These are phyloP conservation scores for Narthecium ossifragum DNA, from an alignment of 106 monocot species.

Conservation along the genomic window DNA sequence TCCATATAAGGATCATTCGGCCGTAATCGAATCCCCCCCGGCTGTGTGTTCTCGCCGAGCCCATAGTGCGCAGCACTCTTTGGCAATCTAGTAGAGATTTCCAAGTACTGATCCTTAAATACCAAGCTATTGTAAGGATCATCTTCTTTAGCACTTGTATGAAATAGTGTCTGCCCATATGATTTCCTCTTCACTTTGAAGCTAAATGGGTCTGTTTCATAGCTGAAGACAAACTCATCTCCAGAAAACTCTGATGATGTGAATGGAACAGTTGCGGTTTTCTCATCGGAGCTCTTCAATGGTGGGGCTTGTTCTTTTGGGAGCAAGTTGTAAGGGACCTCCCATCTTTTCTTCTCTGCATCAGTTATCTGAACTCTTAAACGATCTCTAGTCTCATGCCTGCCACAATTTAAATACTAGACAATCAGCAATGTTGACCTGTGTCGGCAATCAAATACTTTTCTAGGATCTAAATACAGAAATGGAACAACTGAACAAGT, in stretches of 20 bases:
- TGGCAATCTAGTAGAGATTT: slow-evolving; percentile 69
- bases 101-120: slow-evolving; percentile 96
- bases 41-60: slow-evolving; percentile 94
- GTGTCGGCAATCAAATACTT: no score
- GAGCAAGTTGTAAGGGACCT: slow-evolving; percentile 86
- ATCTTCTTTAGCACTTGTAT: slow-evolving; percentile 29
- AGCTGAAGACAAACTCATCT: slow-evolving; percentile 64
- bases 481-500: no score
- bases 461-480: no score
- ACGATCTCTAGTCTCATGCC: slow-evolving; percentile 64
- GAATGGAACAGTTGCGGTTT: slow-evolving; percentile 9
- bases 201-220: slow-evolving; percentile 63
- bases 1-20: slow-evolving; percentile 91
- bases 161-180: slow-evolving; percentile 58
- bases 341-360: slow-evolving; percentile 75
- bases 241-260: slow-evolving; percentile 42
- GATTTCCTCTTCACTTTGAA: slow-evolving; percentile 67
- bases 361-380: slow-evolving; percentile 89
- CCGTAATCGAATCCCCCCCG: slow-evolving; percentile 56
- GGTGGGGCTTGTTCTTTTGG: slow-evolving; percentile 52
- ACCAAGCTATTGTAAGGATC: slow-evolving; percentile 37
- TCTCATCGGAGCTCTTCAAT: slow-evolving; percentile 4
- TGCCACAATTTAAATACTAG: slow-evolving; percentile 3
- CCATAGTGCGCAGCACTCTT: slow-evolving; percentile 64
- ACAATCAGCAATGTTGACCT: no score